Base-by-base conservation (phyloP, 192 early-diverging fungal genomes). In the Dissophora globulifera region DNA sequence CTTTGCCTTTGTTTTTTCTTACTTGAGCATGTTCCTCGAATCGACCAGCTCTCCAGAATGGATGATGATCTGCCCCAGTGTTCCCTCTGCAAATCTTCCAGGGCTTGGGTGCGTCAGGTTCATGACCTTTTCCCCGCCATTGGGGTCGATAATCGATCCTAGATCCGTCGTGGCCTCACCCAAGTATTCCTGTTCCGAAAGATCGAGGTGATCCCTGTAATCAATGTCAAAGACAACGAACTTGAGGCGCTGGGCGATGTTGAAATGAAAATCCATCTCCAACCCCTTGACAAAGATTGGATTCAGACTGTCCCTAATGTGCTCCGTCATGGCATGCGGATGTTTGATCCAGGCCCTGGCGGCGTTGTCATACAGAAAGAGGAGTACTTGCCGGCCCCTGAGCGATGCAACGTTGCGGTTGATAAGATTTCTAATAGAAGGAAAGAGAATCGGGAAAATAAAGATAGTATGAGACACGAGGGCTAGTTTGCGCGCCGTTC, bases 231-330 rank as follows among this genome's bases (percentile, higher is more conserved):
- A 48, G 16, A 67, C 58, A 10, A 60, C 42, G 41, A 69, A 76
- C 60, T 58, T 78, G 8, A 81, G 80, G 19, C 51, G 33, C 49
- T 81, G 69, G 13, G 79, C 67, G 26, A 79, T 78, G 53, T 86
- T 82, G 64, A 86, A 86, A 1, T 50, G 57, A 49, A 78, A 86
- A 54, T 86, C 80, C 4, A 85, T 29, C 9, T 63, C 12, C 8
- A 86, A 48, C 2, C 61, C 50, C 29, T 53, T 82, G 4, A 83
- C 52, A 61, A 86, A 86, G 22, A 59, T 53, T 22, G 85, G 85
- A 51, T 84, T 83, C 41, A 84, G 49, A 20, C 53, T 71, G 43
- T 86, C 70, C 51, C 72, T 82, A 31, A 86, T 59, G 17, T 67
- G 46, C 58, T 86, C 85, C 0, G 85, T 85, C 35, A 53, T 60